A percentile compares a stretch with the other conserved stretches of the same genome.
Conservation (phyloP, 1,284 basidiomycete genomes). For the Ceratobasidium sp. region DNA sequence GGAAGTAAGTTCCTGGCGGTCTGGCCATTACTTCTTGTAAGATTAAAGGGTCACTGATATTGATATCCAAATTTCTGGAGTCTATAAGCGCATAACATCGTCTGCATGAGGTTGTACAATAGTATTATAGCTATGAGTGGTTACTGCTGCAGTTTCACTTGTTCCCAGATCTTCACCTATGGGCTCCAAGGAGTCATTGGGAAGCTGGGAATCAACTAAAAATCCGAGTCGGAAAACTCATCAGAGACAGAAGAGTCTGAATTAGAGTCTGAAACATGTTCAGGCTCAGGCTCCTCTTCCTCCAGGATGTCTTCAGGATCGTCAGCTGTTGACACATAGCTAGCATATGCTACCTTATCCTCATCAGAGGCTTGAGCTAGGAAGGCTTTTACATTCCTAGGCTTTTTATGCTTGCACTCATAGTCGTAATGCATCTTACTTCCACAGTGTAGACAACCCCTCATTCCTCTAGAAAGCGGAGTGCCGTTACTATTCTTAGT, state of each 20-base stretch:
- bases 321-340: no score
- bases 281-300: no score
- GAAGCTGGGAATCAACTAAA: not conserved
- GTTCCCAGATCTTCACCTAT: not conserved
- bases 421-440: constrained; percentile 23
- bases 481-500: constrained; percentile 3
- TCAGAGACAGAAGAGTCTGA: constrained; percentile 39
- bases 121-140: no score
- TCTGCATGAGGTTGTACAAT: no score
- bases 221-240: constrained; percentile 43
- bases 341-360: no score
- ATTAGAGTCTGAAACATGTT: no score
- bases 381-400: no score
- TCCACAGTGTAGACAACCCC: constrained; percentile 25
- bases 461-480: not conserved
- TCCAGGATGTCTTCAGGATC: no score
- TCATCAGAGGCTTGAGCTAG: no score
- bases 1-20: constrained; percentile 55
- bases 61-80: not conserved
- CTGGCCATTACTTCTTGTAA: constrained; percentile 51
- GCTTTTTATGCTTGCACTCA: constrained; percentile 12
- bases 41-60: not conserved
- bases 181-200: not conserved
- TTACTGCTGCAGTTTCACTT: no score
- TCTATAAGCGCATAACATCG: no score